These are phyloP conservation scores for Albophoma yamanashiensis DNA, from an alignment of 2,329 filamentous ascomycete genomes.

Conservation along the genomic window DNA sequence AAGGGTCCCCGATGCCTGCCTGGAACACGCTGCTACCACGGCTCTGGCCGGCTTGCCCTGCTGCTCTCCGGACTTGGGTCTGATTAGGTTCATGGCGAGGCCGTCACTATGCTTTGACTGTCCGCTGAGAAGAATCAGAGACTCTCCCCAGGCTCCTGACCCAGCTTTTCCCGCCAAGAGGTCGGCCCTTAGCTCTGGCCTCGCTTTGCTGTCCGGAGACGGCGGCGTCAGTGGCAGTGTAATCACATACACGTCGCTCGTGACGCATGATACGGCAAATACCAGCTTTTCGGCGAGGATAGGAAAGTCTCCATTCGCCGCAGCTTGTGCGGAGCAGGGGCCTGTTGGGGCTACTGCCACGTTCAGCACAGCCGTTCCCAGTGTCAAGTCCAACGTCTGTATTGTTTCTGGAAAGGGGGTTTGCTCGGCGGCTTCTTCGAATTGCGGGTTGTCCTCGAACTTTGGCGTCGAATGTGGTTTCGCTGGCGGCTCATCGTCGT, in stretches of 20 bases:
- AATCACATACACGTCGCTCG: slow-evolving; percentile 44
- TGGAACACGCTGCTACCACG: slow-evolving; percentile 50
- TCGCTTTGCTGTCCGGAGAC: slow-evolving; percentile 46
- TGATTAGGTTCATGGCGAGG: slow-evolving; percentile 42
- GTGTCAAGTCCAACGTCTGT: slow-evolving; percentile 50
- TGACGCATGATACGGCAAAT: slow-evolving; percentile 49
- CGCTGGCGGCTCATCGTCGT: slow-evolving; percentile 39
- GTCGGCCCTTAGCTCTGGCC: slow-evolving; percentile 39
- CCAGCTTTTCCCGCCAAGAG: slow-evolving; percentile 44
- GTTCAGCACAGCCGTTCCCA: slow-evolving; percentile 44
- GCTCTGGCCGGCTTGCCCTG: slow-evolving; percentile 26
- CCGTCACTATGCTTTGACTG: slow-evolving; percentile 43
- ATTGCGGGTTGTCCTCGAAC: slow-evolving; percentile 46
- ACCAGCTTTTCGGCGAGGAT: slow-evolving; percentile 47
- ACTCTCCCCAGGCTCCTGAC: slow-evolving; percentile 54
- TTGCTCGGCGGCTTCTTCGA: slow-evolving; percentile 41
- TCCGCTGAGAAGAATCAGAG: slow-evolving; percentile 40
- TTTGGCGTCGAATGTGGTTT: slow-evolving; percentile 19
- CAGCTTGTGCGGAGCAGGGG: slow-evolving; percentile 36
- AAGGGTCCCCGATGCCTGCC: slow-evolving; percentile 47
- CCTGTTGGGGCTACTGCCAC: slow-evolving; percentile 45
- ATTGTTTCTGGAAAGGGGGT: slow-evolving; percentile 42
- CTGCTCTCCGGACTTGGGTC: slow-evolving; percentile 28
- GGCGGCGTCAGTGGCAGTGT: slow-evolving; percentile 51
- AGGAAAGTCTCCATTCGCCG: slow-evolving; percentile 32